These are phyloP conservation scores for Gymnopus androsaceus DNA, from an alignment of 1,284 basidiomycete species.

Conservation along the genomic window DNA sequence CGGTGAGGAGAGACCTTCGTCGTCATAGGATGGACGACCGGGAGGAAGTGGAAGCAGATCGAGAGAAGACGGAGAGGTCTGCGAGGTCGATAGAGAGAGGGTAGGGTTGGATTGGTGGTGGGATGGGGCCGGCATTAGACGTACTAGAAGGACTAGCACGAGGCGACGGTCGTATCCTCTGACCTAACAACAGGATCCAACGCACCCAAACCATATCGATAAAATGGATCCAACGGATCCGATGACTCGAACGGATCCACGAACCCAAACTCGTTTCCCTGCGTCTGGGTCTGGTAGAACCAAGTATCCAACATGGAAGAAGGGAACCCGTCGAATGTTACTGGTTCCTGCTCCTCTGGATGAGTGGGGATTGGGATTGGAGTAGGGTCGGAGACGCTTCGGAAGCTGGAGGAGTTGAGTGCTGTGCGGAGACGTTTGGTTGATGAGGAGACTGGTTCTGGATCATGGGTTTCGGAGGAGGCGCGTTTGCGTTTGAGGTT, in stretches of 20 bases:
- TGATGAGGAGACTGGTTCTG: neutral
- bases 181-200: neutral
- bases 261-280: neutral
- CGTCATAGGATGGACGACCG: neutral
- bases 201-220: neutral
- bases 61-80: neutral
- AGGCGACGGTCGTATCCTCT: neutral
- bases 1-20: neutral
- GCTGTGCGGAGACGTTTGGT: neutral
- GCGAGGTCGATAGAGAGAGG: neutral
- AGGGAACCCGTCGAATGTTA: neutral
- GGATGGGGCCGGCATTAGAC: neutral
- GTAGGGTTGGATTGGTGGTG: neutral
- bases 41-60: neutral
- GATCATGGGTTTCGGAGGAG: neutral
- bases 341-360: neutral
- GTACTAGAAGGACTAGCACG: no score
- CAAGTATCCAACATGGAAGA: neutral
- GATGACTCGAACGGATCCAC: neutral
- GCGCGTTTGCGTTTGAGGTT: neutral
- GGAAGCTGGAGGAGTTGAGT: neutral
- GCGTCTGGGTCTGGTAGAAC: neutral
- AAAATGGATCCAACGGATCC: no score
- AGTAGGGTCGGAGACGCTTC: slow-evolving; percentile 2
- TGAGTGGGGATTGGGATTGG: neutral